phyloP scores from a whole-genome alignment of 768 basidiomycete species.

The Podaxis sp. region DNA sequence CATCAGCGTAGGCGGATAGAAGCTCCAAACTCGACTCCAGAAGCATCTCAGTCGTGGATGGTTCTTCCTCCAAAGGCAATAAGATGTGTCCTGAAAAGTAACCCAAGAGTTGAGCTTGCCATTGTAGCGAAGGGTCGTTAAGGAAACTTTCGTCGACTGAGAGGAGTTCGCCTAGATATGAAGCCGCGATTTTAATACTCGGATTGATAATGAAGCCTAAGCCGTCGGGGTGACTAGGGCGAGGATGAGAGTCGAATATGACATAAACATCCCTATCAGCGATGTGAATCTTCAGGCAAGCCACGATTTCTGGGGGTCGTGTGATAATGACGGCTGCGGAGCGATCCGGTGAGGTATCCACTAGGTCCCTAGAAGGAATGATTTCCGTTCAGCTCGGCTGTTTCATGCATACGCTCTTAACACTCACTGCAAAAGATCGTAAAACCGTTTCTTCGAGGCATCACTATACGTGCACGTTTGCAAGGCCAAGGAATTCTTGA shows the following conservation, averaged over 20 bases:
- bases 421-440: slow-evolving; percentile 33
- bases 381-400: not conserved
- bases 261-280: slow-evolving; percentile 42
- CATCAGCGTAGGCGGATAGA: slow-evolving; percentile 13
- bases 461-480: slow-evolving; percentile 47
- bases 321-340: slow-evolving; percentile 55
- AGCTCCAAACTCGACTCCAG: slow-evolving; percentile 15
- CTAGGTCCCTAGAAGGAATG: slow-evolving; percentile 21
- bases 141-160: slow-evolving; percentile 47
- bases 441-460: slow-evolving; percentile 18
- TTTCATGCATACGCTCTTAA: not conserved
- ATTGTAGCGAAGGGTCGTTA: slow-evolving; percentile 45
- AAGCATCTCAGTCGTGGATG: slow-evolving; percentile 12
- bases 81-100: slow-evolving; percentile 63
- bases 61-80: slow-evolving; percentile 27
- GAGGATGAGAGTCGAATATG: slow-evolving; percentile 69
- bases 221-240: slow-evolving; percentile 59
- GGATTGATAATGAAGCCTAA: slow-evolving; percentile 57
- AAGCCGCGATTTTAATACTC: slow-evolving; percentile 42
- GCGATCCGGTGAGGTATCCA: slow-evolving; percentile 24
- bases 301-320: slow-evolving; percentile 69
- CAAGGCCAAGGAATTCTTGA: slow-evolving; percentile 44
- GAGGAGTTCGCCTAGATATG: slow-evolving; percentile 46
- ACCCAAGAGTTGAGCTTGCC: slow-evolving; percentile 64
- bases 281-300: slow-evolving; percentile 43